Evolutionary conservation across 1,284 basidiomycete species (phyloP).

Genomic region (Cryptococcus sp.): DNA sequence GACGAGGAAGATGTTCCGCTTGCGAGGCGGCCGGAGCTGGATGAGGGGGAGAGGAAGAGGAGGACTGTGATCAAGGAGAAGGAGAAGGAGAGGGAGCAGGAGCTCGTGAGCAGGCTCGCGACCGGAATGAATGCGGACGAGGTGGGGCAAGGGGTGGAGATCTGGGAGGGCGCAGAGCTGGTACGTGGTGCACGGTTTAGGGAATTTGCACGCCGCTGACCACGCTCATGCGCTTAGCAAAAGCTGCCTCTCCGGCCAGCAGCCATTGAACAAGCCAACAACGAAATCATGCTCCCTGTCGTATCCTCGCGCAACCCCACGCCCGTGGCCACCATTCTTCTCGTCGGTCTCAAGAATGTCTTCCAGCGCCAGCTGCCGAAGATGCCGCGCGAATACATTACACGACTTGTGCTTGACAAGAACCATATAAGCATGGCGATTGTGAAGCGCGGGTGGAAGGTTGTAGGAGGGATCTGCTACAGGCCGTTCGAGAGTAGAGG

Average conservation of each 20-base stretch:
- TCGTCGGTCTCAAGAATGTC: constrained; percentile 91
- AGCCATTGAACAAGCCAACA: constrained; percentile 73
- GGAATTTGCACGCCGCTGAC: not conserved
- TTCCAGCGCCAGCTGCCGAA: constrained; percentile 98
- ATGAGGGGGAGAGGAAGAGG: constrained; percentile 44
- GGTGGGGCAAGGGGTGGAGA: constrained; percentile 32
- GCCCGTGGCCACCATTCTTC: constrained; percentile 73
- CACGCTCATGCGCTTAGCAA: constrained; percentile 25
- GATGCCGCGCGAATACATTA: constrained; percentile 99
- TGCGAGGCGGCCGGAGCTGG: constrained; percentile 37
- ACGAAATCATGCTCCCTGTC: constrained; percentile 78
- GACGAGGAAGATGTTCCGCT: constrained; percentile 33
- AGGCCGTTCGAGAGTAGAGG: constrained; percentile 90
- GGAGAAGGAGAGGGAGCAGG: constrained; percentile 26
- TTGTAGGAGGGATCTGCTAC: constrained; percentile 97
- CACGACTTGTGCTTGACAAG: constrained; percentile 86
- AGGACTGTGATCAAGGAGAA: constrained; percentile 21
- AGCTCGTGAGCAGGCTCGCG: constrained; percentile 68
- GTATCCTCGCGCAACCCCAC: constrained; percentile 75
- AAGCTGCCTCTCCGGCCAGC: constrained; percentile 60
- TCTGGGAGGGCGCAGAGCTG: constrained; percentile 46
- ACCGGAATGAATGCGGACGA: constrained; percentile 70
- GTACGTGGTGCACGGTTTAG: constrained; percentile 14
- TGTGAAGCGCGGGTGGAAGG: constrained; percentile 90
- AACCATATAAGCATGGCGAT: constrained; percentile 93